Percentiles rank a stretch among this genome's conserved stretches.
Evolutionary conservation across 768 basidiomycete species (phyloP).

Genomic region (Strobilomyces dryophilus): DNA sequence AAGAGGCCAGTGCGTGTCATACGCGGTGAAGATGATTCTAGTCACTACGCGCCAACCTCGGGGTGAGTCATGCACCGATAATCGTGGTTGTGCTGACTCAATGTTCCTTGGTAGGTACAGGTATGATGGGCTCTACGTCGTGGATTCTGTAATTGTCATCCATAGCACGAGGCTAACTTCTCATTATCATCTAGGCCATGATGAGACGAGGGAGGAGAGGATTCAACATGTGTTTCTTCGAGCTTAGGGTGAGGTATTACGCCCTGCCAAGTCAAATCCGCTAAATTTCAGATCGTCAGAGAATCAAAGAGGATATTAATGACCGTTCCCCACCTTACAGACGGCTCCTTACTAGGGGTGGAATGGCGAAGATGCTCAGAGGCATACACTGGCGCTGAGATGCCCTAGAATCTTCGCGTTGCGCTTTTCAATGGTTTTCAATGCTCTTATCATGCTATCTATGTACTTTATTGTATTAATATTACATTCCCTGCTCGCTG

Average conservation of each 20-base stretch:
- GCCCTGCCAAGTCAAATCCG: background rate
- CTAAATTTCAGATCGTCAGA: constrained; percentile 13
- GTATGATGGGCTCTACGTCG: constrained; percentile 32
- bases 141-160: constrained; percentile 19
- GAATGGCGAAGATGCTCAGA: constrained; percentile 3
- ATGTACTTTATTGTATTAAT: background rate
- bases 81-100: background rate
- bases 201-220: constrained; percentile 16
- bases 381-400: background rate
- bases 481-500: background rate
- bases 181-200: constrained; percentile 14
- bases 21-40: constrained; percentile 23
- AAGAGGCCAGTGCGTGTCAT: constrained; percentile 36
- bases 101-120: constrained; percentile 20
- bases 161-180: background rate
- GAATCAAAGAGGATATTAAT: constrained; percentile 6
- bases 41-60: constrained; percentile 14
- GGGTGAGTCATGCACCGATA: constrained; percentile 19
- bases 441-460: background rate
- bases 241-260: constrained; percentile 17
- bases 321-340: background rate
- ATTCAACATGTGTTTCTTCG: constrained; percentile 26
- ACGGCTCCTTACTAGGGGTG: background rate
- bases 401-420: background rate
- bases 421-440: background rate